Evolutionary conservation across 805 yeast genomes (phyloP).

Genomic region (Sporopachydermia quercuum): DNA sequence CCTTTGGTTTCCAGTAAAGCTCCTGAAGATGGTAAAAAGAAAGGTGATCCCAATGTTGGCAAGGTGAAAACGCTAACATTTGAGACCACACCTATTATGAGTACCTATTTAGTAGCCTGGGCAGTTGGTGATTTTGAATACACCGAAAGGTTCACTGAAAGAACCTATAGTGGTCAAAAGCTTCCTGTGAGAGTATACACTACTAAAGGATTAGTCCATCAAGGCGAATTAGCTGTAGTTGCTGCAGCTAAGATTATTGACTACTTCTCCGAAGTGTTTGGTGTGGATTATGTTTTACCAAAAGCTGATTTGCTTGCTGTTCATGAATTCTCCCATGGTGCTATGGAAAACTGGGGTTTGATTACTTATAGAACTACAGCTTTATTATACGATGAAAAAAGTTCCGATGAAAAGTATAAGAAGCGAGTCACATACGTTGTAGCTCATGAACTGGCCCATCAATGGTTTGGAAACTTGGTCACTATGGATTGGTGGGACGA

Average conservation of each 20-base stretch:
- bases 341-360: conserved; percentile 71
- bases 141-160: conserved; percentile 36
- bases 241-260: conserved; percentile 61
- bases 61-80: conserved; percentile 42
- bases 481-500: conserved; percentile 94
- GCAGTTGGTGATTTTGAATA: conserved; percentile 68
- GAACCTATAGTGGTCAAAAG: conserved; percentile 33
- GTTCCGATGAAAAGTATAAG: conserved; percentile 44
- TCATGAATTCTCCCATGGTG: conserved; percentile 76
- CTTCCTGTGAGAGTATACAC: conserved; percentile 73
- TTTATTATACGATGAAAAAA: conserved; percentile 50
- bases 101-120: conserved; percentile 76
- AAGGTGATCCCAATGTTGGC: conserved; percentile 11
- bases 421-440: conserved; percentile 76
- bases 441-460: conserved; percentile 82
- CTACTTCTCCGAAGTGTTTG: conserved; percentile 60
- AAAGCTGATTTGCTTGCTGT: conserved; percentile 73
- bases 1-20: conserved; percentile 30
- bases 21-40: conserved; percentile 26
- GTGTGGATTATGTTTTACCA: conserved; percentile 64
- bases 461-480: conserved; percentile 83
- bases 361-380: conserved; percentile 71
- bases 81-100: conserved; percentile 70
- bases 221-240: conserved; percentile 61
- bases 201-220: conserved; percentile 59